Percentiles rank a stretch among this genome's conserved stretches.
Conservation (phyloP, 495 filamentous ascomycete species). For the Neurospora intermedia region DNA sequence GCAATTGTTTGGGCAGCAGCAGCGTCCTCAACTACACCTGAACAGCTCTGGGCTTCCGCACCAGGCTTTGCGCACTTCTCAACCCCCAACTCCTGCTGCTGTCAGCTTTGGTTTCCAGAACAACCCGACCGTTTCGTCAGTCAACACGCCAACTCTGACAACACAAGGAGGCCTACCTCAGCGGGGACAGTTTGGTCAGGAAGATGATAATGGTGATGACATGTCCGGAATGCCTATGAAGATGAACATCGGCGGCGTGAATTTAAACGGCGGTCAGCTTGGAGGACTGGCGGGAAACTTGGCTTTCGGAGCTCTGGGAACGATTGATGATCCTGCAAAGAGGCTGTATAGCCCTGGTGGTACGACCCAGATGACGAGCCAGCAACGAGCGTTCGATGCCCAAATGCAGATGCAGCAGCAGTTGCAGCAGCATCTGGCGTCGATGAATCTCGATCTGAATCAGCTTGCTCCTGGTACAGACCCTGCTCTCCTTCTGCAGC, state of each 20-base stretch:
- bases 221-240: slow-evolving; percentile 51
- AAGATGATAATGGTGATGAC: slow-evolving; percentile 31
- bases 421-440: slow-evolving; percentile 49
- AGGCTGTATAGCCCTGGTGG: slow-evolving; percentile 79
- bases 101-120: slow-evolving; percentile 67
- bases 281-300: slow-evolving; percentile 14
- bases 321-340: slow-evolving; percentile 94
- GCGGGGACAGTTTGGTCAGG: slow-evolving; percentile 42
- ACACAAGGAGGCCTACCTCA: slow-evolving; percentile 40
- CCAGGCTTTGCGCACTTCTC: slow-evolving; percentile 73
- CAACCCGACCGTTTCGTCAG: slow-evolving; percentile 95
- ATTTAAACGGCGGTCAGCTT: slow-evolving; percentile 36
- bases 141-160: slow-evolving; percentile 84
- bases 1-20: slow-evolving; percentile 62
- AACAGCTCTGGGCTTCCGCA: slow-evolving; percentile 54
- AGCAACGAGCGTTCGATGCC: slow-evolving; percentile 31
- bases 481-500: slow-evolving; percentile 63
- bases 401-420: slow-evolving; percentile 29
- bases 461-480: slow-evolving; percentile 66
- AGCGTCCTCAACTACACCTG: slow-evolving; percentile 62
- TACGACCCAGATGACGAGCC: slow-evolving; percentile 45
- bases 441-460: slow-evolving; percentile 53
- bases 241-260: slow-evolving; percentile 43
- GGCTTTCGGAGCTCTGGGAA: slow-evolving; percentile 29
- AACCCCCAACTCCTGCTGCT: slow-evolving; percentile 75